These are phyloP conservation scores for Phialophora verrucosa DNA, from an alignment of 2,329 filamentous ascomycete genomes.

Conservation along the genomic window DNA sequence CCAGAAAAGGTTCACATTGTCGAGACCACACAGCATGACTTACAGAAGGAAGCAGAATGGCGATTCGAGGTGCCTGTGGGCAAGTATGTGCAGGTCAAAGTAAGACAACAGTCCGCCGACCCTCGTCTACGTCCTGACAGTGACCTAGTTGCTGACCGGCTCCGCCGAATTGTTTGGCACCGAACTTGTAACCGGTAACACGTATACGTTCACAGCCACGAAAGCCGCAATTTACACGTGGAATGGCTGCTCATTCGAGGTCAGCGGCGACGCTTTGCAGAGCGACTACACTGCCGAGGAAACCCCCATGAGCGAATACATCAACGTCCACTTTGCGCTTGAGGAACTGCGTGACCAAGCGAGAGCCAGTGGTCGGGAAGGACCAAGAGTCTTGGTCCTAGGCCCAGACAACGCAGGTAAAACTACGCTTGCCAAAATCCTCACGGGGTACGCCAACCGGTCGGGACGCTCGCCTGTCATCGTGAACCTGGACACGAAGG, in stretches of 20 bases:
- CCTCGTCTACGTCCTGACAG: not conserved
- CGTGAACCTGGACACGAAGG: constrained; percentile 81
- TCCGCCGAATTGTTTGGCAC: constrained; percentile 94
- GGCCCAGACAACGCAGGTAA: constrained; percentile 82
- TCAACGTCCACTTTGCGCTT: constrained; percentile 88
- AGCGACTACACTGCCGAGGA: constrained; percentile 75
- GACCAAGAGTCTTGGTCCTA: constrained; percentile 82
- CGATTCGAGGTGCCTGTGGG: constrained; percentile 73
- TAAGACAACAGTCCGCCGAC: constrained; percentile 40
- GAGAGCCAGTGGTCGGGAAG: constrained; percentile 57
- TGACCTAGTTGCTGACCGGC: constrained; percentile 69
- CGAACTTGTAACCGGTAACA: constrained; percentile 80
- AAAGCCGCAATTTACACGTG: constrained; percentile 92
- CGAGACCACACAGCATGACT: constrained; percentile 55
- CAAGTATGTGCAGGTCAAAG: constrained; percentile 60
- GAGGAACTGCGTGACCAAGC: constrained; percentile 72
- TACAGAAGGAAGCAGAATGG: constrained; percentile 75
- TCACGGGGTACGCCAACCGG: constrained; percentile 80
- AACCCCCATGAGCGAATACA: constrained; percentile 77
- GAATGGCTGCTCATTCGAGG: constrained; percentile 85
- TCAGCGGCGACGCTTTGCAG: constrained; percentile 67
- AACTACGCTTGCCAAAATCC: constrained; percentile 76
- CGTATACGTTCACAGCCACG: constrained; percentile 79
- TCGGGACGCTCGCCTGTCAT: constrained; percentile 76
- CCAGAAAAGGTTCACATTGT: constrained; percentile 55